Percentiles rank a stretch among this genome's conserved stretches.
Conservation (phyloP, 1,284 basidiomycete genomes). For the Heterobasidion annosum region DNA sequence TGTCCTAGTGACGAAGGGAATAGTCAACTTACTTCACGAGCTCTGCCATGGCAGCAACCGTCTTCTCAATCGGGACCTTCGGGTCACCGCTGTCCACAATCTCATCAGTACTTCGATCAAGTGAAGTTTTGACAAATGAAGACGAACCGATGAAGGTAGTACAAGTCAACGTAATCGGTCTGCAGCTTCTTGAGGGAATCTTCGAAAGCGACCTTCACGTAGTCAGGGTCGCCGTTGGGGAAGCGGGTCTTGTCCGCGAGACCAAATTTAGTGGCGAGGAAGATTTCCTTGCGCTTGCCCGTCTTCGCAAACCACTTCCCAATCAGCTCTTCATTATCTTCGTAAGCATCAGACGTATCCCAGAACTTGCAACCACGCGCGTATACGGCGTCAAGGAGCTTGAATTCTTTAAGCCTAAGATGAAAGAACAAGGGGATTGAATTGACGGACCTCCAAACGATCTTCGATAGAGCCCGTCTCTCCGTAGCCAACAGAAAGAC, state of each 20-base stretch:
- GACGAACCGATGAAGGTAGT: conserved; percentile 25
- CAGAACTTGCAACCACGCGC: conserved; percentile 19
- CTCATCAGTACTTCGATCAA: neutral
- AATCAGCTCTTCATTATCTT: conserved; percentile 17
- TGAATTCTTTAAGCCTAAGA: neutral
- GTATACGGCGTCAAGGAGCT: conserved; percentile 20
- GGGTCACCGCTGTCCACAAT: conserved; percentile 13
- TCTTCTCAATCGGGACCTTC: conserved; percentile 20
- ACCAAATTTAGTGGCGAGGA: conserved; percentile 38
- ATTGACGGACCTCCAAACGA: conserved; percentile 13
- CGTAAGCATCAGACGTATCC: conserved; percentile 22
- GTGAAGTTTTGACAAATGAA: neutral
- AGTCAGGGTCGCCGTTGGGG: conserved; percentile 18
- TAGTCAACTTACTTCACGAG: conserved; percentile 16
- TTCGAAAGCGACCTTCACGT: conserved; percentile 19
- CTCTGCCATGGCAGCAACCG: conserved; percentile 23
- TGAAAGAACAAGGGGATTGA: conserved; percentile 1
- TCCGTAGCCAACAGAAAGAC: conserved; percentile 18
- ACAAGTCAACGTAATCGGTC: conserved; percentile 27
- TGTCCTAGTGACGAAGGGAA: neutral
- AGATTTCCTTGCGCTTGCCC: conserved; percentile 30
- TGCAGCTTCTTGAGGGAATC: conserved; percentile 26
- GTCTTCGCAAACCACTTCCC: conserved; percentile 27
- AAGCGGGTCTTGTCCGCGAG: conserved; percentile 3
- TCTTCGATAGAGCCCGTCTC: conserved; percentile 15